Percentiles rank a stretch among this genome's conserved stretches.
These are phyloP conservation scores for Musa beccarii DNA, from an alignment of 176 grass and related monocot species.

Conservation along the genomic window DNA sequence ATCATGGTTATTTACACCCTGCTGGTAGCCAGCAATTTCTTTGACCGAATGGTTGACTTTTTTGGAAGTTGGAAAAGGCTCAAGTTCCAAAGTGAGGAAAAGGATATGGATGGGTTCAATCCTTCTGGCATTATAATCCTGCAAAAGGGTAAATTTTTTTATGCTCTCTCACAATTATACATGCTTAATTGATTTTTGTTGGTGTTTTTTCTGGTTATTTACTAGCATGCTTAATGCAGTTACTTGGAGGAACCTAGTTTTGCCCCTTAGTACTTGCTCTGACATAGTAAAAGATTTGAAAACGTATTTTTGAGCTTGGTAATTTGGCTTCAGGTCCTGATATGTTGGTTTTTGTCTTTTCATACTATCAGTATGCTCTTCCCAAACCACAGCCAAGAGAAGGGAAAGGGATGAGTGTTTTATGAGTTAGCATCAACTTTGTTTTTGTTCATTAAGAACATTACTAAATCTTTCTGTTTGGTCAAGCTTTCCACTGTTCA, in stretches of 20 bases:
- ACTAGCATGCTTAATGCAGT: not conserved
- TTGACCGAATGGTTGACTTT: constrained; percentile 81
- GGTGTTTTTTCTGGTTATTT: constrained; percentile 4
- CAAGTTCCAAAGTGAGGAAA: constrained; percentile 75
- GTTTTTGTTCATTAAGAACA: not conserved
- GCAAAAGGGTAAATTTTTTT: constrained; percentile 64
- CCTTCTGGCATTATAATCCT: constrained; percentile 94
- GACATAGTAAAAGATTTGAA: too few relatives aligned
- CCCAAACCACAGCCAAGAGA: too few relatives aligned
- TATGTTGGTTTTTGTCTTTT: too few relatives aligned
- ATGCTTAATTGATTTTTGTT: constrained; percentile 8
- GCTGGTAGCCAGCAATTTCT: constrained; percentile 94
- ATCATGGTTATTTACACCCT: constrained; percentile 98
- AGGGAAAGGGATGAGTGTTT: not conserved
- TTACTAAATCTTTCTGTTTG: not conserved
- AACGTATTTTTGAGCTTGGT: not conserved
- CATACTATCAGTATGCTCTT: too few relatives aligned
- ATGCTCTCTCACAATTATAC: not conserved
- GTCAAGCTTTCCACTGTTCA: not conserved
- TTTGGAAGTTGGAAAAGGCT: constrained; percentile 96
- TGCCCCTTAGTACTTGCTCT: too few relatives aligned
- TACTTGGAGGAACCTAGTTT: not conserved
- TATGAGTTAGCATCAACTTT: not conserved
- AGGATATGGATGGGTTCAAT: constrained; percentile 82
- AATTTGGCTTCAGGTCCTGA: too few relatives aligned